Evolutionary conservation across 331 rosid species (phyloP), one percentile per base, ranked within the genome.

Genomic region (Spiraea crenata): DNA sequence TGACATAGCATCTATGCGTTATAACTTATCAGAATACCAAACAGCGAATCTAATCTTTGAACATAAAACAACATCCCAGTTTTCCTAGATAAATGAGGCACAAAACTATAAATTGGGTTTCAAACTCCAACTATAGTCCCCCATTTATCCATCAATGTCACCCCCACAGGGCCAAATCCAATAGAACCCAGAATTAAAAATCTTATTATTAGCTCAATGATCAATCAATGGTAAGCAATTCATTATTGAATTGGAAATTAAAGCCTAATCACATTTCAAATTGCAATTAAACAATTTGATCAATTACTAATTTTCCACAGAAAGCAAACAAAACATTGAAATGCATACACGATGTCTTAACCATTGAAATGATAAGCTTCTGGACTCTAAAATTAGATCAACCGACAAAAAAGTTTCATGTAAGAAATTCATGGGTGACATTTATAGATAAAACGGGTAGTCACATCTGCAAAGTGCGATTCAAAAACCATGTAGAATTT

Each of bases 41-140:
- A 58, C 41, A 10, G 35, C 14, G 2, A 25, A 25, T 25, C 31
- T 25, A 25, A 31, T 35, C 49, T 51, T 40, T 11, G 47, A 54
- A 41, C 47, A 45, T 13, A 14, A 65, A 38, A 8, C 54, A 55
- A 11, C 9, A n/a, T 14, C 54, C 5, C 31, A 7, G 3, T 42
- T 69, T 69, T 40, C 41, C 48, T 6, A 12, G 19, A 67, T 25
- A 11, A 50, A 49, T 9, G 5, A n/a, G 1, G 51, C 38, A 50
- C 52, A 41, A 6, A 54, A 55, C n/a, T n/a, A n/a, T n/a, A n/a
- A 55, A 69, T 69, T 55, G 73, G 42, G 63, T 69, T 58, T 57
- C 17, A 31, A 54, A 5, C 25, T 68, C 13, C 61, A 12, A 13
- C 37, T n/a, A 1, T 3, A n/a, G 11, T 47, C n/a, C n/a, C n/a